Conservation (phyloP, 2,329 filamentous ascomycete genomes). For the Sphaerulina vaccinii region DNA sequence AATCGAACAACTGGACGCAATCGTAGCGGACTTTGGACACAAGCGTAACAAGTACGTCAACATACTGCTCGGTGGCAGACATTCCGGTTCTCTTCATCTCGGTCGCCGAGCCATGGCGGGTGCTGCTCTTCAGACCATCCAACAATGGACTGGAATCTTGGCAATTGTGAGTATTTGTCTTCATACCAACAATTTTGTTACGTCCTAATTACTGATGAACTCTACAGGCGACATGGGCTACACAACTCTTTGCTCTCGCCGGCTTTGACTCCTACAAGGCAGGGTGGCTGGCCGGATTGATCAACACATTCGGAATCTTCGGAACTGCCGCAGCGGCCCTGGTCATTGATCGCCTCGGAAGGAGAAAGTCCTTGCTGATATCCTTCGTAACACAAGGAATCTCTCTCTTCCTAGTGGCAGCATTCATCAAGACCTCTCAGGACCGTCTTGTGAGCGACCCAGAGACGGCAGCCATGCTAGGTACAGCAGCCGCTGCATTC, state of each 20-base stretch:
- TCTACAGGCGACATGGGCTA: conserved; percentile 18
- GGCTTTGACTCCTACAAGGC: conserved; percentile 33
- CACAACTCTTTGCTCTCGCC: conserved; percentile 31
- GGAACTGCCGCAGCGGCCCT: conserved; percentile 35
- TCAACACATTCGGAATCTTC: conserved; percentile 32
- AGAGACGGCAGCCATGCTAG: conserved; percentile 26
- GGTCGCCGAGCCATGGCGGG: conserved; percentile 22
- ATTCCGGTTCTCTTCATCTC: conserved; percentile 14
- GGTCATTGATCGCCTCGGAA: conserved; percentile 40
- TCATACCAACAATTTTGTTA: too few relatives aligned
- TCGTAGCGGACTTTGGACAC: conserved; percentile 42
- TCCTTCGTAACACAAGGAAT: conserved; percentile 30
- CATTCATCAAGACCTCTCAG: conserved; percentile 35
- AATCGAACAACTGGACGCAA: conserved; percentile 44
- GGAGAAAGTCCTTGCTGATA: not conserved
- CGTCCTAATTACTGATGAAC: too few relatives aligned
- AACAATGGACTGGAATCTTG: conserved; percentile 36
- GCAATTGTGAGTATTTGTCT: conserved; percentile 16
- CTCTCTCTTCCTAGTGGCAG: conserved; percentile 36
- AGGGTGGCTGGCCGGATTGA: conserved; percentile 30
- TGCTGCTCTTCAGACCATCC: conserved; percentile 32
- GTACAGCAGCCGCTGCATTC: conserved; percentile 33
- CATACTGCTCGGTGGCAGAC: conserved; percentile 29
- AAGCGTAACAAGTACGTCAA: conserved; percentile 17
- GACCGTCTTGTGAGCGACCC: conserved; percentile 11